Evolutionary conservation across 306 rosid genomes (phyloP).

Genomic region (Oemleria cerasiformis): DNA sequence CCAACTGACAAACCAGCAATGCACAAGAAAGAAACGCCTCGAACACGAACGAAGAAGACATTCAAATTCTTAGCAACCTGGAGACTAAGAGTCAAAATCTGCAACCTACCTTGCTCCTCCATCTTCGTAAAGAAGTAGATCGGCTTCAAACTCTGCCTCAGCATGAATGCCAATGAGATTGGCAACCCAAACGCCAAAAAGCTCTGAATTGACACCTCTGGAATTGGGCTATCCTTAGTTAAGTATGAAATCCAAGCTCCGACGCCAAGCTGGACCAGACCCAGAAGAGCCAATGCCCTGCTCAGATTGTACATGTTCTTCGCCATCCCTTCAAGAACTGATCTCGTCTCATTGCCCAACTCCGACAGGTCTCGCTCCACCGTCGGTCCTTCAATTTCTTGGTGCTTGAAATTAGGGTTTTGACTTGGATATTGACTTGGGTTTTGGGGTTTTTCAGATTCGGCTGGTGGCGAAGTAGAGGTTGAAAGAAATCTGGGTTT

Average conservation of each 20-base stretch:
- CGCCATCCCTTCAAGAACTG: conserved; percentile 49
- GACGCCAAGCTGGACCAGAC: conserved; percentile 55
- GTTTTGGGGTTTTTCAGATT: conserved; percentile 36
- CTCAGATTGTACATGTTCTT: conserved; percentile 57
- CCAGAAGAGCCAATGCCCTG: conserved; percentile 51
- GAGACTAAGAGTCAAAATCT: conserved; percentile 56
- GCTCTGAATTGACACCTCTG: conserved; percentile 61
- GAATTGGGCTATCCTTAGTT: conserved; percentile 31
- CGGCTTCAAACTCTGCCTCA: conserved; percentile 61
- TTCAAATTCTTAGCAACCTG: conserved; percentile 69
- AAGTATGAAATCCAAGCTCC: conserved; percentile 74
- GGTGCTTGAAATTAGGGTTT: conserved; percentile 75
- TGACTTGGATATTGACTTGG: conserved; percentile 51
- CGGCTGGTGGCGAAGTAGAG: conserved; percentile 26
- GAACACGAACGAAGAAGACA: conserved; percentile 46
- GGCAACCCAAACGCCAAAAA: conserved; percentile 74
- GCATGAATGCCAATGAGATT: conserved; percentile 59
- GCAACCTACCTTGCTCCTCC: conserved; percentile 69
- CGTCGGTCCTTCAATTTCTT: conserved; percentile 91
- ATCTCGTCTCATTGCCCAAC: conserved; percentile 63
- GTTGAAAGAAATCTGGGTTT: conserved; percentile 46
- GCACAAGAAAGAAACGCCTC: conserved; percentile 50
- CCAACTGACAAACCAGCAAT: conserved; percentile 51
- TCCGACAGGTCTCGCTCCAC: conserved; percentile 76
- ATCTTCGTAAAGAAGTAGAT: conserved; percentile 57